Evolutionary conservation across 2,329 filamentous ascomycete species (phyloP), one percentile per base, ranked within the genome.

Genomic region (Aaosphaeria pasadenensis): DNA sequence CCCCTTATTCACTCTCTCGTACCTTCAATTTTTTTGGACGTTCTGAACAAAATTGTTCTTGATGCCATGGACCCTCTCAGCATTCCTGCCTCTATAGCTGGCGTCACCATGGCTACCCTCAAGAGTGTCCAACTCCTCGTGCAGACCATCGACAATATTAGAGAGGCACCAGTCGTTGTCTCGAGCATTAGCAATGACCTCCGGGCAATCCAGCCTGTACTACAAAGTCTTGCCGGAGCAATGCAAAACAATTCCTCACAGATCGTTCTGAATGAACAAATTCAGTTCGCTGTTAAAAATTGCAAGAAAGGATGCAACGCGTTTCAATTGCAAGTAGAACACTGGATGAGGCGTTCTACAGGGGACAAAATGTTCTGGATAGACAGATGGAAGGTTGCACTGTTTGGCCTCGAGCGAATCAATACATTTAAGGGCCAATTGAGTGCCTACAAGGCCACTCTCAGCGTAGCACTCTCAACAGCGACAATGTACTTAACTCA

Each of bases 361-460:
- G 31, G 28, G 29, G 47, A 49, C 6, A 49, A 49, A 42, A 42
- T 45, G 43, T 49, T 49, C 17, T 49, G 43, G 47, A 28, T 45
- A 7, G 47, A 45, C 29, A 45, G 43, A 42, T 36, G 33, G 33
- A 36, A 36, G 33, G 33, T 36, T 36, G 33, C 9, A n/a, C 44
- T 50, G 9, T 46, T 50, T 32, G 43, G 43, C 11, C 44, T 35
- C 28, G 47, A 46, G n/a, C 39, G 40, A 9, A 46, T 50, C 44
- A 50, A 50, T 29, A 44, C 44, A 39, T 50, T 50, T 41, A 50
- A 36, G 44, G 47, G 31, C 24, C 43, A 50, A 35, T 39, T 50
- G 11, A 30, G 39, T 17, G 47, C 42, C 47, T 50, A 39, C 39
- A 50, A 50, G 36, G 43, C 39, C 17, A 50, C 47, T 40, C 44